phyloP scores from a whole-genome alignment of 2,329 filamentous ascomycete species.

The Aspergillus piperis region DNA sequence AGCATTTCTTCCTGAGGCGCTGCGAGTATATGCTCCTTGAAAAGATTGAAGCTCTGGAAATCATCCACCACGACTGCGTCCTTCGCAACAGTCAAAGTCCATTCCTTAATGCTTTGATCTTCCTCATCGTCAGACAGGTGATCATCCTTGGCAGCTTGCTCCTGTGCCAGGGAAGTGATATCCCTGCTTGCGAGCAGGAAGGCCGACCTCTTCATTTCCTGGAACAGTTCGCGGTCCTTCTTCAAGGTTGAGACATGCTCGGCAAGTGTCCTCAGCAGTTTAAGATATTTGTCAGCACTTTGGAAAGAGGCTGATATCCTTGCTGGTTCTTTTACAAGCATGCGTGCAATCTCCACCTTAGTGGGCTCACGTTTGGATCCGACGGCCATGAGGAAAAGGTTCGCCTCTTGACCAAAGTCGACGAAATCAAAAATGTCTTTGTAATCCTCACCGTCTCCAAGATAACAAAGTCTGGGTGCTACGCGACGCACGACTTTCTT shows the following conservation, averaged over 20 bases:
- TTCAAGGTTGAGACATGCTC: slow-evolving; percentile 70
- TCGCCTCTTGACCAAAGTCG: slow-evolving; percentile 85
- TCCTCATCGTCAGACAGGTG: slow-evolving; percentile 51
- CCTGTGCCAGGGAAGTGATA: slow-evolving; percentile 46
- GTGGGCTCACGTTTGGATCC: slow-evolving; percentile 91
- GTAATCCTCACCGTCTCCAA: slow-evolving; percentile 73
- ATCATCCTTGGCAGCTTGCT: slow-evolving; percentile 20
- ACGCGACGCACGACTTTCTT: slow-evolving; percentile 57
- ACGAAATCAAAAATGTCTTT: slow-evolving; percentile 96
- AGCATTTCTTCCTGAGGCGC: slow-evolving; percentile 87
- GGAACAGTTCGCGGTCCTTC: slow-evolving; percentile 76
- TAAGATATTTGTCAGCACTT: slow-evolving; percentile 81
- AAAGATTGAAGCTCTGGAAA: slow-evolving; percentile 83
- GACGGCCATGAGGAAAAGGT: slow-evolving; percentile 82
- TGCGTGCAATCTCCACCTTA: slow-evolving; percentile 77
- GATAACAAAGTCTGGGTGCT: slow-evolving; percentile 73
- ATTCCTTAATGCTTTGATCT: slow-evolving; percentile 70
- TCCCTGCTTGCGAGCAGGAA: slow-evolving; percentile 86
- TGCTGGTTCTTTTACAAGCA: slow-evolving; percentile 81
- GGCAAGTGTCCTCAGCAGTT: slow-evolving; percentile 76
- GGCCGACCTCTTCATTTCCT: slow-evolving; percentile 70
- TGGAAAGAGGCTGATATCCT: slow-evolving; percentile 78
- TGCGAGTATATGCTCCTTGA: slow-evolving; percentile 80
- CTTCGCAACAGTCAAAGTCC: slow-evolving; percentile 70
- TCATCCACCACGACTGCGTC: slow-evolving; percentile 82